Evolutionary conservation across 2,329 filamentous ascomycete genomes (phyloP).

Genomic region (Gyromitra esculenta): DNA sequence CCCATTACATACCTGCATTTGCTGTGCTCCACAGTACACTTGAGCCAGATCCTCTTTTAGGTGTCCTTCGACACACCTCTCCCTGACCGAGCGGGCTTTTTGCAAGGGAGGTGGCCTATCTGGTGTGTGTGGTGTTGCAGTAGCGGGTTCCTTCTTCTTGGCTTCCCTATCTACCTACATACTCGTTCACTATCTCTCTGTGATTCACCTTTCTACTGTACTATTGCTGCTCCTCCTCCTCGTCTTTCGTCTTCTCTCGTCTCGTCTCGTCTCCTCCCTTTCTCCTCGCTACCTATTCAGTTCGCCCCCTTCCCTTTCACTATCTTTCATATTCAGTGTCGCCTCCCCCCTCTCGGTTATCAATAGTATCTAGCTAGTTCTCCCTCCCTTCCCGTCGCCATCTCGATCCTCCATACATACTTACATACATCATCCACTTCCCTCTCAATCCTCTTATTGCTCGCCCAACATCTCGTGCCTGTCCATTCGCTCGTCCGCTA

Average conservation of each 20-base stretch:
- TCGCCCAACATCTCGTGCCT: constrained; percentile 21
- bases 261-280: constrained; percentile 15
- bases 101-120: constrained; percentile 37
- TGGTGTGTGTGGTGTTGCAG: constrained; percentile 33
- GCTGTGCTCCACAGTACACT: neutral
- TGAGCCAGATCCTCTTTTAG: constrained; percentile 20
- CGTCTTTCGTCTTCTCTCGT: constrained; percentile 36
- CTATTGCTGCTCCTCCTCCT: constrained; percentile 15
- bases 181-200: constrained; percentile 47
- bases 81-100: constrained; percentile 36
- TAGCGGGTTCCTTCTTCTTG: constrained; percentile 33
- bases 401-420: constrained; percentile 26
- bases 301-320: constrained; percentile 15
- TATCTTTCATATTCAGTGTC: constrained; percentile 14
- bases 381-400: constrained; percentile 32
- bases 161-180: constrained; percentile 43
- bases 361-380: constrained; percentile 39
- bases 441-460: constrained; percentile 3
- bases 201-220: constrained; percentile 38
- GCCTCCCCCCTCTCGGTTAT: constrained; percentile 40
- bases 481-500: constrained; percentile 15
- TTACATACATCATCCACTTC: constrained; percentile 10
- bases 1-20: constrained; percentile 16
- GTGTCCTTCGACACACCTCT: neutral
- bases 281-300: constrained; percentile 5